Percentiles rank a stretch among this genome's conserved stretches.
Evolutionary conservation across 805 yeast genomes (phyloP).

Genomic region (Pichia nakasei): DNA sequence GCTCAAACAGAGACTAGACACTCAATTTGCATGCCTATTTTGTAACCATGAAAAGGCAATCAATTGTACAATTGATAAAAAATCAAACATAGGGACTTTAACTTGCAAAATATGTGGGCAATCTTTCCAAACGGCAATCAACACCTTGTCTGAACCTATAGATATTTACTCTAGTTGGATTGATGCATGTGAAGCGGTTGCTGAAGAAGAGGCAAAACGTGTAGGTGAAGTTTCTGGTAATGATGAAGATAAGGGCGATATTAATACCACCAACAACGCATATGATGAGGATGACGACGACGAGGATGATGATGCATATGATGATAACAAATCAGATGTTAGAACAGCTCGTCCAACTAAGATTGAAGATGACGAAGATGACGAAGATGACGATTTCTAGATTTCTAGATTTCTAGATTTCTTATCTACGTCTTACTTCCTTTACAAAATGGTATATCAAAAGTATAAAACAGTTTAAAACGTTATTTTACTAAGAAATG

Average conservation of each 20-base stretch:
- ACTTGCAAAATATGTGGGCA: conserved; percentile 94
- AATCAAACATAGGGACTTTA: conserved; percentile 71
- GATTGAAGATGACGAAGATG: conserved; percentile 4
- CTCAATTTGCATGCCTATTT: conserved; percentile 82
- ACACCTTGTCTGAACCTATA: conserved; percentile 78
- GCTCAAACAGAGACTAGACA: conserved; percentile 70
- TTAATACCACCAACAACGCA: conserved; percentile 10
- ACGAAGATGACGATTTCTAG: conserved; percentile 14
- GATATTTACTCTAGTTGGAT: conserved; percentile 97
- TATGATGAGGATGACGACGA: conserved; percentile 11
- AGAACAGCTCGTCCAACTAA: background rate
- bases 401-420: background rate
- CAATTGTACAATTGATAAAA: conserved; percentile 80
- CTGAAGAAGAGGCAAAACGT: conserved; percentile 42
- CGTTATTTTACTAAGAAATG: too few relatives aligned
- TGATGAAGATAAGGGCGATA: conserved; percentile 2
- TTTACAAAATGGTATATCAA: too few relatives aligned
- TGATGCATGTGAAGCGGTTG: conserved; percentile 88
- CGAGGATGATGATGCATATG: conserved; percentile 1
- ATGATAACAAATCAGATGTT: background rate
- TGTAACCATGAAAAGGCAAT: conserved; percentile 95
- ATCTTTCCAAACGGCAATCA: conserved; percentile 80
- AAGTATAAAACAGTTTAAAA: too few relatives aligned
- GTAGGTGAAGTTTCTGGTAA: conserved; percentile 10
- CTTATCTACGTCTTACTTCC: too few relatives aligned